phyloP scores from a whole-genome alignment of 2,329 filamentous ascomycete species.

The Fusarium hostae region DNA sequence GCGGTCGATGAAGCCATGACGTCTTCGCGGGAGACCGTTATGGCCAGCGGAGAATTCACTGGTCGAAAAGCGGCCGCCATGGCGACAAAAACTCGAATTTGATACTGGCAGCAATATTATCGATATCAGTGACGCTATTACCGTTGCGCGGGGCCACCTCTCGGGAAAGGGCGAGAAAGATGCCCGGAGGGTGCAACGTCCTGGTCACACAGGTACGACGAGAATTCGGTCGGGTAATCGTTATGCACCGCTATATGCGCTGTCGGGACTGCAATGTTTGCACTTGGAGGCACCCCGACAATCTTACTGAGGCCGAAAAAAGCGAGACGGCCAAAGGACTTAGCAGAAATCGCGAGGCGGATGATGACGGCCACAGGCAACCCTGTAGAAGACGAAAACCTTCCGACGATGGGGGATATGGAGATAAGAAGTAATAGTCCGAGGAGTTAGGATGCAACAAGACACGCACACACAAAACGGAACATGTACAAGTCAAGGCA shows the following conservation, averaged over 20 bases:
- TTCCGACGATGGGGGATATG: conserved; percentile 26
- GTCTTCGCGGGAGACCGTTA: conserved; percentile 49
- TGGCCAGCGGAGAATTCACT: conserved; percentile 57
- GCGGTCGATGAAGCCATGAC: conserved; percentile 52
- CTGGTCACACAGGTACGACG: conserved; percentile 37
- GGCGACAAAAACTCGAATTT: conserved; percentile 37
- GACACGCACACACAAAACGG: conserved; percentile 13
- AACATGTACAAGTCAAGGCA: conserved; percentile 29
- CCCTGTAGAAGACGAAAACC: conserved; percentile 19
- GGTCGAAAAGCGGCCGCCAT: conserved; percentile 63
- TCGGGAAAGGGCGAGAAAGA: conserved; percentile 24
- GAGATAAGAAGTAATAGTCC: conserved; percentile 37
- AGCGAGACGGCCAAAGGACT: conserved; percentile 40
- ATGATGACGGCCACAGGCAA: conserved; percentile 38
- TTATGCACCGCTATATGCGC: conserved; percentile 28
- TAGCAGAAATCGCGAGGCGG: conserved; percentile 33
- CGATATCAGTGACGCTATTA: conserved; percentile 14
- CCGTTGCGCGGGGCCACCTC: conserved; percentile 18
- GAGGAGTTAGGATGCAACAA: conserved; percentile 14
- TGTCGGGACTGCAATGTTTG: conserved; percentile 30
- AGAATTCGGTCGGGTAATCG: conserved; percentile 30
- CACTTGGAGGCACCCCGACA: conserved; percentile 25
- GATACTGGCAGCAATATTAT: conserved; percentile 15
- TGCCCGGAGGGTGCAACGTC: conserved; percentile 17
- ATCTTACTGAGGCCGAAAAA: conserved; percentile 42